Evolutionary conservation across 345 rosid species (phyloP), one percentile per base, ranked within the genome.

Genomic region (Triadica sebifera): DNA sequence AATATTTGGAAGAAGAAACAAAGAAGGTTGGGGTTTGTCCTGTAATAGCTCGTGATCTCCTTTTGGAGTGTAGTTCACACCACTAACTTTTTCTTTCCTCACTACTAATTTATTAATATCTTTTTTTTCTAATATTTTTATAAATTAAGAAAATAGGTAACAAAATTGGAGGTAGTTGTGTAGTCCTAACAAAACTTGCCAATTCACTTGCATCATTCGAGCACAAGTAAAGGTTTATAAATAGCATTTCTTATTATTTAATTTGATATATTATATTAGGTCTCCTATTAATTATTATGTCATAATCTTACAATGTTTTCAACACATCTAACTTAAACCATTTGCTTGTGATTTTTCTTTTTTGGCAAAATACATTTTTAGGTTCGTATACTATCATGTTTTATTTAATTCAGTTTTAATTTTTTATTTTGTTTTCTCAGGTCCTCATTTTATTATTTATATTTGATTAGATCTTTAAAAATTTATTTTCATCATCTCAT

Each of bases 41-140:
- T 67, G 74, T 80, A 64, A 47, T 70, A 81, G 43, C 89, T 78
- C 87, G 89, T 86, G 89, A 86, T 12, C 38, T 3, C 62, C 38
- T 77, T 72, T 84, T 86, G 84, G 80, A 76, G 73, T 70, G 1
- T 79, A 72, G 37, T 53, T 74, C 81, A 49, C 67, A 8, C 39
- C 25, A 67, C 50, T 10, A 45, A 2, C 8, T 10, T 8, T 12
- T 7, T 37, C 41, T 5, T 37, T 29, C 45, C 34, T 34, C 57
- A 2, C 12, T 57, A 13, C 7, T 0, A n/a, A 16, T 24, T 62
- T 34, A 4, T 61, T 0, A 51, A n/a, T n/a, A n/a, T n/a, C n/a
- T n/a, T 29, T 29, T 29, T 2, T 29, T 29, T 29, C 1, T 29
- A 29, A 29, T 29, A 29, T 29, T 1, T 29, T 1, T 29, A 29